Percentiles rank a stretch among this genome's conserved stretches.
Evolutionary conservation across 2,329 filamentous ascomycete species (phyloP).

Genomic region (Ceratocystis variospora): DNA sequence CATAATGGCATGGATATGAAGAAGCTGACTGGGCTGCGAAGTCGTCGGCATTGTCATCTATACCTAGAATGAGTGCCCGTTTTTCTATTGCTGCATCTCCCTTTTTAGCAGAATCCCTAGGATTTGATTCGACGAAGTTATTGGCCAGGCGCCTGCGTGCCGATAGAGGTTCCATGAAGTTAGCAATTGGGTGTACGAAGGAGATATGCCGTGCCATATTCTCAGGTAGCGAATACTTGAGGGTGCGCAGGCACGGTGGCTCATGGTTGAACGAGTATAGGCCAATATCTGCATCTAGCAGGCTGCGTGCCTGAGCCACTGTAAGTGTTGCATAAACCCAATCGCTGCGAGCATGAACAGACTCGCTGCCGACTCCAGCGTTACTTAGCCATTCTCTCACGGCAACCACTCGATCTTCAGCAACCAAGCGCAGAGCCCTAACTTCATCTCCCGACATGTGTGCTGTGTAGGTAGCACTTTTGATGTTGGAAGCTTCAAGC

Average conservation of each 20-base stretch:
- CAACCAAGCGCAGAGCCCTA: constrained; percentile 27
- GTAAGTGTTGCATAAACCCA: constrained; percentile 33
- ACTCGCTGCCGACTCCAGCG: constrained; percentile 26
- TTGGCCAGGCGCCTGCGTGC: constrained; percentile 1
- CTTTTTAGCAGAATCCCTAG: constrained; percentile 21
- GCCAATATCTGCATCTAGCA: constrained; percentile 29
- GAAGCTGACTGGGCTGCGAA: constrained; percentile 7
- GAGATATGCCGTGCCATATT: constrained; percentile 29
- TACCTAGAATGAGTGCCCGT: constrained; percentile 19
- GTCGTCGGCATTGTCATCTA: constrained; percentile 20
- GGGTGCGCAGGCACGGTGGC: constrained; percentile 31
- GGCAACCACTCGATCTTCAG: constrained; percentile 25
- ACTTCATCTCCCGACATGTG: constrained; percentile 30
- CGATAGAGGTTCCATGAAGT: constrained; percentile 34
- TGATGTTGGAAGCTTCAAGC: constrained; percentile 31
- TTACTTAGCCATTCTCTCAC: constrained; percentile 33
- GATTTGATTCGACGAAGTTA: constrained; percentile 21
- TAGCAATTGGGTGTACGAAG: constrained; percentile 36
- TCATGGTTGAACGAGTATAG: constrained; percentile 32
- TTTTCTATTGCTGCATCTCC: constrained; percentile 16
- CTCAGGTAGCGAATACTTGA: constrained; percentile 33
- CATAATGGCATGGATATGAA: constrained; percentile 24
- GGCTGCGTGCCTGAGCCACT: constrained; percentile 28
- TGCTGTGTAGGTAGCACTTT: constrained; percentile 32
- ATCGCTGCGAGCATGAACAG: constrained; percentile 26